Evolutionary conservation across 129 eudicot genomes (phyloP).

Genomic region (Sambucus nigra): DNA sequence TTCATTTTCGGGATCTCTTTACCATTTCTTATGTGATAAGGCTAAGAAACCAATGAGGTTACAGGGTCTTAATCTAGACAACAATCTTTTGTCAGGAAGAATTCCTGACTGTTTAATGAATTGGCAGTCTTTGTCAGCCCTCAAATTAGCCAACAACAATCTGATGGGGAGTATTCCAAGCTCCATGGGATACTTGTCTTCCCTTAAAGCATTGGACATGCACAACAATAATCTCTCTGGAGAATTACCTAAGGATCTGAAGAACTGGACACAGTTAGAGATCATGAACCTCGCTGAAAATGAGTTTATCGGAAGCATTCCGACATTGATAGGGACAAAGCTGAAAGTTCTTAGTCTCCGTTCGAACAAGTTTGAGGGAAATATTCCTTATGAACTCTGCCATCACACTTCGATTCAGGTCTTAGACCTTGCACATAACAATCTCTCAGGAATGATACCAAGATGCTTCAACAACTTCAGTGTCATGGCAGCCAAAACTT

Average conservation of each 20-base stretch:
- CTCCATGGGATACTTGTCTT: too few species aligned
- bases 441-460: slow-evolving; percentile 11
- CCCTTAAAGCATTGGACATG: not conserved
- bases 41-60: too few species aligned
- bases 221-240: slow-evolving; percentile 8
- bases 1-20: too few species aligned
- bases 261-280: not conserved
- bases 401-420: not conserved
- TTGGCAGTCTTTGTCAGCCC: too few species aligned
- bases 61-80: too few species aligned
- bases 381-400: slow-evolving; percentile 9
- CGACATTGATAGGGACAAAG: slow-evolving; percentile 12
- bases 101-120: too few species aligned
- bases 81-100: too few species aligned
- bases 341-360: slow-evolving; percentile 9
- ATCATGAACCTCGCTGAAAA: slow-evolving; percentile 12
- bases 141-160: too few species aligned
- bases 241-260: slow-evolving; percentile 7
- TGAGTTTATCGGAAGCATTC: slow-evolving; percentile 13
- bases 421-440: slow-evolving; percentile 7
- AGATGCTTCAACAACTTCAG: slow-evolving; percentile 1
- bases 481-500: not conserved
- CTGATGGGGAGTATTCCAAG: too few species aligned
- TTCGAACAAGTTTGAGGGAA: slow-evolving; percentile 12
- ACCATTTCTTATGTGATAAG: too few species aligned